Conservation (phyloP, 2,329 filamentous ascomycete genomes). For the Ambrosiella beaveri region DNA sequence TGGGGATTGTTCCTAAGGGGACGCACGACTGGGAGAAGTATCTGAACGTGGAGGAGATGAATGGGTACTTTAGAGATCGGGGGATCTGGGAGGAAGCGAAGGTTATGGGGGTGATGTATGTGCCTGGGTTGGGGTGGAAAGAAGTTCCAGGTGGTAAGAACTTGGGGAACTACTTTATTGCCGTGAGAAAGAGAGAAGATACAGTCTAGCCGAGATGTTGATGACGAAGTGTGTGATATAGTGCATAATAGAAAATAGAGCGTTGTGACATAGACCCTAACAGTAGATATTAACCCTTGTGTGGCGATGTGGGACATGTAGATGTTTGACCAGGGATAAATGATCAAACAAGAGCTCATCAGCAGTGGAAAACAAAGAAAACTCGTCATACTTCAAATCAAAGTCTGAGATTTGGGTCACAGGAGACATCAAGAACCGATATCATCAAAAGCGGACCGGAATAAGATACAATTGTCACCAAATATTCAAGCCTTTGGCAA, state of each 20-base stretch:
- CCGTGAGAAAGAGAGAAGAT: slow-evolving; percentile 35
- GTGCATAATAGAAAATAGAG: neutral
- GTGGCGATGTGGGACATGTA: neutral
- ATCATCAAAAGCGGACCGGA: neutral
- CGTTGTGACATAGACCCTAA: neutral
- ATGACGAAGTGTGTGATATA: slow-evolving; percentile 1
- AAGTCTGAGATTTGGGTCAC: too few relatives aligned
- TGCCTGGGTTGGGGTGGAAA: slow-evolving; percentile 82
- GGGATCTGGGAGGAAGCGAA: slow-evolving; percentile 41
- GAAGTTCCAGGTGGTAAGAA: slow-evolving; percentile 65
- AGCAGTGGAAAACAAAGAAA: too few relatives aligned
- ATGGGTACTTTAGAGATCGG: slow-evolving; percentile 33
- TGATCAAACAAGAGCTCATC: neutral
- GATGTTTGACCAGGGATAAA: neutral
- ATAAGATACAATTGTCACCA: neutral
- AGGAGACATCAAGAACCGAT: neutral
- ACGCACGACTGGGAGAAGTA: slow-evolving; percentile 97
- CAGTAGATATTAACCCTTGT: neutral
- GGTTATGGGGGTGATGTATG: slow-evolving; percentile 71
- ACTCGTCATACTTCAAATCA: too few relatives aligned
- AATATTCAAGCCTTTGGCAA: too few relatives aligned
- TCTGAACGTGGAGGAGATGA: slow-evolving; percentile 68
- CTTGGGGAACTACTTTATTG: slow-evolving; percentile 94
- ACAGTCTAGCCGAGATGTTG: neutral
- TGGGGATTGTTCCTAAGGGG: slow-evolving; percentile 75